These are phyloP conservation scores for Blastocystis sp. DNA, from an alignment of 352 stramenopile genomes.

Conservation along the genomic window DNA sequence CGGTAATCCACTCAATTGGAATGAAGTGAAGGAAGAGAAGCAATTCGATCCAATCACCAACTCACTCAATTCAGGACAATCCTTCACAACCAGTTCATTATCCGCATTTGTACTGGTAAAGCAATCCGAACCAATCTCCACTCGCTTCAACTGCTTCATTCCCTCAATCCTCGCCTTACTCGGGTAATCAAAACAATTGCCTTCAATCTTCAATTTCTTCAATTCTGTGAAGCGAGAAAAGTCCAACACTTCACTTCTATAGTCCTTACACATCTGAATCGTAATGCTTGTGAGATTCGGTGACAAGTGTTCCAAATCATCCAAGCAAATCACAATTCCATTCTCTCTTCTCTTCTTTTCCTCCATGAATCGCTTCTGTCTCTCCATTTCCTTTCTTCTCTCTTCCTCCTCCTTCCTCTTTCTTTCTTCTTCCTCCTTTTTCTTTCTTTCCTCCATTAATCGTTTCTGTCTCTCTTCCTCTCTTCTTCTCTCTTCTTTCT, in stretches of 20 bases:
- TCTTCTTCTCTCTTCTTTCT: conserved; percentile 47
- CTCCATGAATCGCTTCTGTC: conserved; percentile 50
- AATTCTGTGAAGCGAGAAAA: too few relatives aligned
- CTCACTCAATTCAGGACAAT: too few relatives aligned
- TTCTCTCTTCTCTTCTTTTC: conserved; percentile 60
- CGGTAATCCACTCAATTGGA: neutral
- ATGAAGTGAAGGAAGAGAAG: conserved; percentile 44
- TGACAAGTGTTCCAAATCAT: conserved; percentile 69
- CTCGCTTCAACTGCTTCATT: too few relatives aligned
- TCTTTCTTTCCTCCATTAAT: conserved; percentile 41
- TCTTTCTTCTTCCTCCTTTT: conserved; percentile 63
- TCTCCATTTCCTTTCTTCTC: too few relatives aligned
- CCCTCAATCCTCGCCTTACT: too few relatives aligned
- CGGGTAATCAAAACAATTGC: too few relatives aligned
- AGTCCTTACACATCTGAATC: neutral
- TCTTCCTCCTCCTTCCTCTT: conserved; percentile 41
- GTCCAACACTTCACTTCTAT: conserved; percentile 6
- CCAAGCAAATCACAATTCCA: too few relatives aligned
- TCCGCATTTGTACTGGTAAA: too few relatives aligned
- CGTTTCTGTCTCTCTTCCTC: conserved; percentile 14
- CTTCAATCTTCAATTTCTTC: too few relatives aligned
- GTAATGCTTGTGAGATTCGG: neutral
- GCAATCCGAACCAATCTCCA: too few relatives aligned
- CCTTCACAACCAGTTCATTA: too few relatives aligned
- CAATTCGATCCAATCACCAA: too few relatives aligned